Evolutionary conservation across 1,284 basidiomycete genomes (phyloP).

Genomic region (Athelia sp.): DNA sequence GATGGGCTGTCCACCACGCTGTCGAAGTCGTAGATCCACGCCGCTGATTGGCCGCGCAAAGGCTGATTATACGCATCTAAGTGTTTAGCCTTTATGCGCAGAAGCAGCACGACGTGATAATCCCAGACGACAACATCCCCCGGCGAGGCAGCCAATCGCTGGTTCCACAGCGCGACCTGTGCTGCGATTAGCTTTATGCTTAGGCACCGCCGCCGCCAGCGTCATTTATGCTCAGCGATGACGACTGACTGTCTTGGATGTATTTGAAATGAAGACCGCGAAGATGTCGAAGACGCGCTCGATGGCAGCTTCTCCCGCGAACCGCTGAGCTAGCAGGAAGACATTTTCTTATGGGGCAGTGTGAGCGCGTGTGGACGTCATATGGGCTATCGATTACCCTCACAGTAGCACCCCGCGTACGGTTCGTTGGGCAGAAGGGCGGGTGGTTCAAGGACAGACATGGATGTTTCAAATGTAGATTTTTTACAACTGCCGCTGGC

Average conservation of each 20-base stretch:
- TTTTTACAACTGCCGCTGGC: no score
- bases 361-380: constrained; percentile 22
- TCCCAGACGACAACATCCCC: constrained; percentile 59
- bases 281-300: constrained; percentile 41
- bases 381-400: not conserved
- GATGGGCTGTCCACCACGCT: constrained; percentile 44
- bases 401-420: constrained; percentile 3
- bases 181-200: no score
- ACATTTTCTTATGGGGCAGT: constrained; percentile 68
- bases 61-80: constrained; percentile 1
- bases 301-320: constrained; percentile 27
- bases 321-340: constrained; percentile 48
- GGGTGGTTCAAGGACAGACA: constrained; percentile 12
- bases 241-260: constrained; percentile 42
- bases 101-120: constrained; percentile 65
- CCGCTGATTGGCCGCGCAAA: constrained; percentile 7
- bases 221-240: not conserved
- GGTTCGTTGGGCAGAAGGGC: constrained; percentile 16
- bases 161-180: constrained; percentile 64
- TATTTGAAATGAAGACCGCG: constrained; percentile 66
- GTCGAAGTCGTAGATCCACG: constrained; percentile 69
- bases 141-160: constrained; percentile 36
- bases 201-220: no score
- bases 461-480: not conserved
- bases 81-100: constrained; percentile 27